Evolutionary conservation across 495 filamentous ascomycete genomes (phyloP).

Genomic region (Glarea lozoyensis): DNA sequence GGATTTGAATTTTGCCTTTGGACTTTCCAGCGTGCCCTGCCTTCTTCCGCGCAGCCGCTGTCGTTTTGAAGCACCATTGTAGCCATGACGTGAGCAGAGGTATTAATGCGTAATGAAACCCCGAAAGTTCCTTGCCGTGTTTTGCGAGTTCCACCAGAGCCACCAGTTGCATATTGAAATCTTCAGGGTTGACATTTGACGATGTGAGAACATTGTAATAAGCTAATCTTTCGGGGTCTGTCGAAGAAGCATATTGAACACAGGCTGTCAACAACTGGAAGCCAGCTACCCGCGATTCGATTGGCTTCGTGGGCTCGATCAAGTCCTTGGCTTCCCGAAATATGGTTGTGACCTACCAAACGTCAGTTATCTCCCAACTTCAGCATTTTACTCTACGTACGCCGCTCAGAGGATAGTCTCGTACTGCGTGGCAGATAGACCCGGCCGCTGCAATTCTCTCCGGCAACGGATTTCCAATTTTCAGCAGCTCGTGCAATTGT

Average conservation of each 20-base stretch:
- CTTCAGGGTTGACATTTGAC: conserved; percentile 38
- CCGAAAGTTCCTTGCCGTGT: conserved; percentile 51
- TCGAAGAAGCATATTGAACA: conserved; percentile 47
- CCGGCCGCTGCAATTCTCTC: conserved; percentile 49
- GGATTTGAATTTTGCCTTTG: conserved; percentile 37
- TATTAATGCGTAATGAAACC: conserved; percentile 55
- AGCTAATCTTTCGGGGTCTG: conserved; percentile 53
- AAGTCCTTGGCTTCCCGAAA: conserved; percentile 60
- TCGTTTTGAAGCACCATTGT: conserved; percentile 42
- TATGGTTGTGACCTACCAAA: conserved; percentile 28
- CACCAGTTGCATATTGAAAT: conserved; percentile 55
- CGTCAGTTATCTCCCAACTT: background rate
- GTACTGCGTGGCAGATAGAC: conserved; percentile 41
- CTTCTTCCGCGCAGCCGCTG: conserved; percentile 36
- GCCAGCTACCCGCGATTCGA: conserved; percentile 43
- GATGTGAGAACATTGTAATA: conserved; percentile 53
- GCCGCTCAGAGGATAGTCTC: conserved; percentile 47
- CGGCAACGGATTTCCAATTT: conserved; percentile 23
- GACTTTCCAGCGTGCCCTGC: conserved; percentile 30
- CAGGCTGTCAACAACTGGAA: conserved; percentile 59
- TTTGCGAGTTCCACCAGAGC: conserved; percentile 54
- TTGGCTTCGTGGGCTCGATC: conserved; percentile 43
- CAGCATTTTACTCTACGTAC: conserved; percentile 19
- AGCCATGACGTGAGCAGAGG: conserved; percentile 52
- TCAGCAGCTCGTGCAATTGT: conserved; percentile 28